Conservation (phyloP, 495 filamentous ascomycete species). For the Hypoxylon rickii region DNA sequence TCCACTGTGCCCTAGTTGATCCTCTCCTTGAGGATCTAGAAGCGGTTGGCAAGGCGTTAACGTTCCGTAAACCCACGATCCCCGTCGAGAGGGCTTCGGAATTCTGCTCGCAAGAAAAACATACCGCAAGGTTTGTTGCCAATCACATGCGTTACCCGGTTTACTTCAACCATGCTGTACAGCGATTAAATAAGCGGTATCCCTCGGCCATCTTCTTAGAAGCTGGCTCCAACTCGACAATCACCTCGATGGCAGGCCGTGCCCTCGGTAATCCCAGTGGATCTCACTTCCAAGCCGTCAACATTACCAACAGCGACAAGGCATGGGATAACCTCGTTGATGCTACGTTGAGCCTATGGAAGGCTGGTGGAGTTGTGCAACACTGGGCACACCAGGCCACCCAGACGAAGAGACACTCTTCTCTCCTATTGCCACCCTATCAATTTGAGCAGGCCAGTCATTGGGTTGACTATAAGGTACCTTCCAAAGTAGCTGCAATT, state of each 20-base stretch:
- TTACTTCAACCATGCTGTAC: slow-evolving; percentile 56
- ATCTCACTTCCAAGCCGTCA: slow-evolving; percentile 49
- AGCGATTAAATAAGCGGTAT: slow-evolving; percentile 47
- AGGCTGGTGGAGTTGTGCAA: slow-evolving; percentile 39
- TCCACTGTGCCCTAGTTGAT: slow-evolving; percentile 55
- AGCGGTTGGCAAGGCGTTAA: slow-evolving; percentile 34
- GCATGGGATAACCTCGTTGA: slow-evolving; percentile 45
- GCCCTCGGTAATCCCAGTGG: slow-evolving; percentile 31
- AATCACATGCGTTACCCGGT: slow-evolving; percentile 57
- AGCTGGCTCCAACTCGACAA: slow-evolving; percentile 55
- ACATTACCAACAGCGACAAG: slow-evolving; percentile 45
- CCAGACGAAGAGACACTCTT: slow-evolving; percentile 43
- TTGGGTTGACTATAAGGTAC: slow-evolving; percentile 41
- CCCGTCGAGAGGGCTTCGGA: slow-evolving; percentile 40
- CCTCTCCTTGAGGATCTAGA: slow-evolving; percentile 43
- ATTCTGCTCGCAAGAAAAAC: slow-evolving; percentile 40
- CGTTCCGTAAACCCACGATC: slow-evolving; percentile 41
- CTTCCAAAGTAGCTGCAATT: slow-evolving; percentile 7
- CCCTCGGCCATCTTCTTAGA: slow-evolving; percentile 53
- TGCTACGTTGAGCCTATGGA: slow-evolving; percentile 56
- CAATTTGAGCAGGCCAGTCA: slow-evolving; percentile 47
- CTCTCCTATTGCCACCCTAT: slow-evolving; percentile 48
- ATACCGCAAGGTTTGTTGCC: slow-evolving; percentile 47
- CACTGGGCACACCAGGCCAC: slow-evolving; percentile 55
- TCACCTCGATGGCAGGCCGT: slow-evolving; percentile 51